Evolutionary conservation across 169 alveolate species (phyloP), one percentile per base, ranked within the genome.

Genomic region (Eimeria zaria): DNA sequence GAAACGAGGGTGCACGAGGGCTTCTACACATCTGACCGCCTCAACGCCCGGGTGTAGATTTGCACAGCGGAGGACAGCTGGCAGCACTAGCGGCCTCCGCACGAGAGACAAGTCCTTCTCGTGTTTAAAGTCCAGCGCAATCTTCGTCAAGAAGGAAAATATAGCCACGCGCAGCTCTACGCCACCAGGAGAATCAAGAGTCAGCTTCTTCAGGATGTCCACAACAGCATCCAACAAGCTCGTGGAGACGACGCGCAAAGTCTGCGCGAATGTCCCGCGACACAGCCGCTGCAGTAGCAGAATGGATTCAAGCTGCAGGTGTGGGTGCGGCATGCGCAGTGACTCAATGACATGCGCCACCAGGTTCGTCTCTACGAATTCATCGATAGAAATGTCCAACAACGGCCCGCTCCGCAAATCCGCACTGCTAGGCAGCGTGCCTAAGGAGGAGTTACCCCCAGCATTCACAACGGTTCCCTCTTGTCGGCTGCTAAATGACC

Each of bases 141-240:
- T 83, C 46, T 93, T 93, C 48, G 97, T 74, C 83, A 90, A 89
- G 83, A 85, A 88, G n/a, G 95, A 76, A 44, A 96, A 88, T 7
- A 96, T 64, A 14, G 96, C 96, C 58, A 76, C 71, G 9, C 97
- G 97, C 76, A 96, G 83, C 91, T 96, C 97, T 51, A 88, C 62
- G 5, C 90, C 95, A 12, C 95, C 95, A 30, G 97, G 64, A 24
- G 62, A 51, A 39, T 88, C 96, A n/a, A 87, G 87, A 62, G 85
- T 78, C 51, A 96, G 89, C 8, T 73, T 69, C 53, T 80, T 44
- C 30, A 96, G 96, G 30, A 84, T 62, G 46, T 90, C 94, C 46
- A 96, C 95, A 27, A 90, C 71, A 41, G 96, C 85, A 78, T 83
- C 89, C 87, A 93, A 14, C 69, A 93, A 80, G 55, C 91, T 41